Percentiles rank a stretch among this genome's conserved stretches.
Evolutionary conservation across 768 basidiomycete species (phyloP).

Genomic region (Tulasnella sp.): DNA sequence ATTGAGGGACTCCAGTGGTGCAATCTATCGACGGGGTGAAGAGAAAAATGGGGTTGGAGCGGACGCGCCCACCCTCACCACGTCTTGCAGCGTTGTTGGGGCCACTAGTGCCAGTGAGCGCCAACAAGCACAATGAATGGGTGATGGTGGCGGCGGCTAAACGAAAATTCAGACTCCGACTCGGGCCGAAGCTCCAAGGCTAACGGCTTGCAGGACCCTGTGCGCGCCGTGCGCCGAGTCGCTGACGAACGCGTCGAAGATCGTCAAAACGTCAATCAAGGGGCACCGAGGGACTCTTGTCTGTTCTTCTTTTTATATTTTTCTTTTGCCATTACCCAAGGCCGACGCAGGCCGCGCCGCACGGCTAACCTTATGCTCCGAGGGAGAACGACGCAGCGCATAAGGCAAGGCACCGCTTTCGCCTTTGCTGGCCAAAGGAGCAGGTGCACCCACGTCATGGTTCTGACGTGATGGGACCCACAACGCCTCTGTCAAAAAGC

Average conservation of each 20-base stretch:
- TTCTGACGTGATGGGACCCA: not conserved
- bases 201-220: not conserved
- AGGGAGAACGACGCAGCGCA: not conserved
- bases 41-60: not conserved
- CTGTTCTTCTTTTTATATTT: not conserved
- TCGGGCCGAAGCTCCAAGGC: conserved; percentile 3
- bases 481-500: not conserved
- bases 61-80: not conserved
- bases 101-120: not conserved
- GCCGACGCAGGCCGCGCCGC: not conserved
- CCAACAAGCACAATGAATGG: not conserved
- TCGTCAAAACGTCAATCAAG: conserved; percentile 10
- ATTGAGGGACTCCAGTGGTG: not conserved
- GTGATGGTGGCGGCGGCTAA: not conserved
- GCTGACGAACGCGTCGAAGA: not conserved
- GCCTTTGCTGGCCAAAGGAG: not conserved
- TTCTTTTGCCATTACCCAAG: not conserved
- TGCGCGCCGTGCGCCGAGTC: conserved; percentile 10
- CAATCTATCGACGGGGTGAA: not conserved
- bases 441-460: not conserved
- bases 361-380: conserved; percentile 2
- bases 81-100: not conserved
- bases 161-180: not conserved
- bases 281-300: not conserved
- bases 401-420: conserved; percentile 11